Base-by-base conservation (phyloP, 1,139 yeast species). In the Pichia sp. region DNA sequence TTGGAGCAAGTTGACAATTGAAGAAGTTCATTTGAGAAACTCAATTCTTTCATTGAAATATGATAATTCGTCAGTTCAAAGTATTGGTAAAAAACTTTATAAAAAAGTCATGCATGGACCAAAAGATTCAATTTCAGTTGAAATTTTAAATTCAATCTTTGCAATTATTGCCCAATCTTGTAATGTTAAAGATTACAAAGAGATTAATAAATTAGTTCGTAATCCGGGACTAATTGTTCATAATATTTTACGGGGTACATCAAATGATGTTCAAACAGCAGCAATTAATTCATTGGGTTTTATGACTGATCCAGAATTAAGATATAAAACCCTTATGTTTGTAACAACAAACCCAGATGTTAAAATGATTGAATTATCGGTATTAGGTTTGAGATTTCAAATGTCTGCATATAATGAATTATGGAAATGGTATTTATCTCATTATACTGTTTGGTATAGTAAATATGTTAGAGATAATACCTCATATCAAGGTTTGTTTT, bases 241-340 rank as follows among this genome's bases (percentile, higher is more conserved):
- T 29, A 58, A 59, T 42, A 46, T 56, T 8, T 25, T 49, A 2
- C 68, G 74, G 55, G 61, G 56, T 25, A 63, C 68, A 8, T 46
- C 52, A 10, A 49, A 50, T 7, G 65, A 64, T 2, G 65, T 82
- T 36, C 84, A 80, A 62, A 74, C 80, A 3, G 70, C 75, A 11
- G 84, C 85, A 0, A 69, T 83, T 13, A 72, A 77, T 36, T 73
- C 84, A 10, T 66, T 83, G 31, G 79, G 83, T 1, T 82, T 74
- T 60, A 72, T 74, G 29, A 61, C 66, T 13, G 73, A 73, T 47
- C 65, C 65, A 11, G 79, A 76, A n/a, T 64, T 83, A 52, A 69
- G 79, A 25, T 67, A 69, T 44, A 79, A 81, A 61, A 73, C 81
- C 0, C 70, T 83, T 55, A 81, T 81, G 56, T 82, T 77, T 60